phyloP scores from a whole-genome alignment of 2,329 filamentous ascomycete species.

The Cercospora zeae-maydis region DNA sequence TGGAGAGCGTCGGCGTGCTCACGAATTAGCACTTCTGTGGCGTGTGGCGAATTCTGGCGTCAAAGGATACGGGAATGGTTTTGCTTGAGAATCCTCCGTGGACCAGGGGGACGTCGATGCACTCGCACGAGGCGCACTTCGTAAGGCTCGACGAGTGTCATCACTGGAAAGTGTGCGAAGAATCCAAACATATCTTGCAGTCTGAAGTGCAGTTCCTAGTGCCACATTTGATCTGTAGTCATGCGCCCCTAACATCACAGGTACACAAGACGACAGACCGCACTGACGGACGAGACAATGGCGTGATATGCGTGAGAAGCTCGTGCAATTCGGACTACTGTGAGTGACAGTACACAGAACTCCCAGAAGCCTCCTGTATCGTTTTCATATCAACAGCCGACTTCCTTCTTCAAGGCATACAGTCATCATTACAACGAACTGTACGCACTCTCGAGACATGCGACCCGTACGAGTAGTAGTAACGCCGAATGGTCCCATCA shows the following conservation, averaged over 20 bases:
- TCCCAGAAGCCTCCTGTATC: conserved; percentile 13
- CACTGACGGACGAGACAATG: neutral
- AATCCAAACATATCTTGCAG: neutral
- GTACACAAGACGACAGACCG: neutral
- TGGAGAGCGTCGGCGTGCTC: neutral
- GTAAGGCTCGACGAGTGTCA: neutral
- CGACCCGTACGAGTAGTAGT: conserved; percentile 3
- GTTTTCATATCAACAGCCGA: conserved; percentile 16
- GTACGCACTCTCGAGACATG: conserved; percentile 23
- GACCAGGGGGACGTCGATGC: neutral
- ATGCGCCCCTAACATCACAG: neutral
- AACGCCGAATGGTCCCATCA: neutral
- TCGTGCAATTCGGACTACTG: conserved; percentile 22
- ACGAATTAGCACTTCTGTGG: conserved; percentile 18
- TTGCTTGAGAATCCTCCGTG: neutral
- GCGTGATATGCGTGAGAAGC: conserved; percentile 11
- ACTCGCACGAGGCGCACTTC: neutral
- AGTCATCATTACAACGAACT: neutral
- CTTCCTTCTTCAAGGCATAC: conserved; percentile 22
- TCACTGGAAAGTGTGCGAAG: neutral
- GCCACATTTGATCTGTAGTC: too few relatives aligned
- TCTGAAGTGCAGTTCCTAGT: neutral
- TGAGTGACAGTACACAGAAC: conserved; percentile 13
- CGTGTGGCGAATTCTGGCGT: conserved; percentile 17
- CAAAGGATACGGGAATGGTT: neutral